phyloP scores from a whole-genome alignment of 768 basidiomycete species.

The Trametes cingulata region DNA sequence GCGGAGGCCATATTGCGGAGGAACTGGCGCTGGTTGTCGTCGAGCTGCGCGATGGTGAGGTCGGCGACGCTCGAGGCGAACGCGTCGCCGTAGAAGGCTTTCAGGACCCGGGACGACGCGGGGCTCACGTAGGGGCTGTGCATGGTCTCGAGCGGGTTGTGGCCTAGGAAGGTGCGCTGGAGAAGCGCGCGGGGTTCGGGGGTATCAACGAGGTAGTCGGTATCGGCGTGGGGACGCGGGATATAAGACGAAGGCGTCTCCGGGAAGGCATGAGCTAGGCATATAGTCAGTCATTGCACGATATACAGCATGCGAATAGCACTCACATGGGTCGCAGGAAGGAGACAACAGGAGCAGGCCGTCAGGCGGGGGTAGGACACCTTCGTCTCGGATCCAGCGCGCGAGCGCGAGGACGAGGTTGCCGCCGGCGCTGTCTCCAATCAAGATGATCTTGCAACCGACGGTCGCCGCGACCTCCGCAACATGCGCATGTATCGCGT shows the following conservation, averaged over 20 bases:
- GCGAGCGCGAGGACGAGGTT: conserved; percentile 53
- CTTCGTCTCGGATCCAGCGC: conserved; percentile 56
- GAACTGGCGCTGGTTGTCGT: conserved; percentile 22
- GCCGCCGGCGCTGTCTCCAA: conserved; percentile 58
- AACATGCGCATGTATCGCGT: conserved; percentile 11
- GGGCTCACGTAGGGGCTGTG: conserved; percentile 38
- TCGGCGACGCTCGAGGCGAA: conserved; percentile 29
- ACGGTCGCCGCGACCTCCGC: conserved; percentile 17
- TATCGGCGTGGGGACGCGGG: conserved; percentile 48
- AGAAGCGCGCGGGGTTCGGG: conserved; percentile 54
- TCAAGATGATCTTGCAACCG: conserved; percentile 42
- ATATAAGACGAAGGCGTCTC: conserved; percentile 49
- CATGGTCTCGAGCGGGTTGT: conserved; percentile 35
- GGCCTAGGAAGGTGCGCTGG: conserved; percentile 55
- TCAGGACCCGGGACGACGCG: conserved; percentile 34
- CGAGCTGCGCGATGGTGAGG: conserved; percentile 30
- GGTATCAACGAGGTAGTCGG: conserved; percentile 55
- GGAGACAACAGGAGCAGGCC: conserved; percentile 50
- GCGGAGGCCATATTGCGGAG: conserved; percentile 26
- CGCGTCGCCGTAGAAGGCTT: conserved; percentile 35
- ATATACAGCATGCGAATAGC: conserved; percentile 28
- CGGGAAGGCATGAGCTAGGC: conserved; percentile 47
- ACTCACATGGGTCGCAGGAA: conserved; percentile 38
- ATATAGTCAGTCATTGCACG: conserved; percentile 2
- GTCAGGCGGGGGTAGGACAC: conserved; percentile 43